Evolutionary conservation across 257 asterid species (phyloP).

Genomic region (Scutellaria baicalensis): DNA sequence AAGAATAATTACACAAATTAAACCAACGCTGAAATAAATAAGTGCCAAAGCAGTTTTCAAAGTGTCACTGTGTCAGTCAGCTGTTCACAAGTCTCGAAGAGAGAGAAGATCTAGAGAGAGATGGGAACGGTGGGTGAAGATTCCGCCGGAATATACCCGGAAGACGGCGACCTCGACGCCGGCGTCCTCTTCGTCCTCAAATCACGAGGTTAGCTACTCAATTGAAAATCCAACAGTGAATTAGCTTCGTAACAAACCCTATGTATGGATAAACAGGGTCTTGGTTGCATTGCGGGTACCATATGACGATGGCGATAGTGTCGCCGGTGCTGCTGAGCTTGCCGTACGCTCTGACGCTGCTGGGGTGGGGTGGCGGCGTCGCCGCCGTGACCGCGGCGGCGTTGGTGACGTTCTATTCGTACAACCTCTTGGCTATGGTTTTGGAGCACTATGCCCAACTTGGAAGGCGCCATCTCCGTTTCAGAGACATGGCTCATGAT

Average conservation of each 20-base stretch:
- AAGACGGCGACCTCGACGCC: slow-evolving; percentile 32
- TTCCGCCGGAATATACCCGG: slow-evolving; percentile 19
- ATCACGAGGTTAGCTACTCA: slow-evolving; percentile 37
- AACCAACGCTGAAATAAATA: no score
- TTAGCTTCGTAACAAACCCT: no score
- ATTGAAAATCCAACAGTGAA: no score
- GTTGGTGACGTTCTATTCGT: slow-evolving; percentile 53
- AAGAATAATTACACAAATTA: no score
- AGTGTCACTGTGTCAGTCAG: neutral
- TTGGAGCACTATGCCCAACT: slow-evolving; percentile 58
- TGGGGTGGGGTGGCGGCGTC: slow-evolving; percentile 63
- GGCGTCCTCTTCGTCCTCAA: slow-evolving; percentile 58
- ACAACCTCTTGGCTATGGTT: slow-evolving; percentile 44
- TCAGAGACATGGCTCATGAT: slow-evolving; percentile 68
- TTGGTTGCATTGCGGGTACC: slow-evolving; percentile 73
- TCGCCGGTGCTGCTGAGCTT: slow-evolving; percentile 63
- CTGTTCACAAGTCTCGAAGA: neutral
- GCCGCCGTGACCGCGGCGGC: slow-evolving; percentile 41
- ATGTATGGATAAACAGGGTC: slow-evolving; percentile 25
- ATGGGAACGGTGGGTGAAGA: slow-evolving; percentile 26
- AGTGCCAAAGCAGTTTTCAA: neutral
- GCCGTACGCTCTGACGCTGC: slow-evolving; percentile 43
- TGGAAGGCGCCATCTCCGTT: slow-evolving; percentile 64
- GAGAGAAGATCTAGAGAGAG: neutral
- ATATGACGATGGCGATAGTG: slow-evolving; percentile 61